Evolutionary conservation across 2,329 filamentous ascomycete species (phyloP), one percentile per base, ranked within the genome.

Genomic region (Talaromyces sp.): DNA sequence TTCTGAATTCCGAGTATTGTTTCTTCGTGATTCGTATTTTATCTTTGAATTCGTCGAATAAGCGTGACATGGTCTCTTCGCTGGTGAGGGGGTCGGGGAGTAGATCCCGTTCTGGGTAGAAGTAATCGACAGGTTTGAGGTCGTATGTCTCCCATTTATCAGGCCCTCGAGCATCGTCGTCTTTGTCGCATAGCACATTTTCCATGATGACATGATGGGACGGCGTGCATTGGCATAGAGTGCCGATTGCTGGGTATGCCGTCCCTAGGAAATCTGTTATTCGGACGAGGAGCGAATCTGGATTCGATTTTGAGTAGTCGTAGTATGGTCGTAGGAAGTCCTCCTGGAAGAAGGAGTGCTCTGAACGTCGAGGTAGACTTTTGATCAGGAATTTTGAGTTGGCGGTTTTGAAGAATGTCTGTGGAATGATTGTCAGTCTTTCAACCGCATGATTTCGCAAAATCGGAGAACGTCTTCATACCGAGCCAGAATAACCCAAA

Each of bases 121-220:
- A 92, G 77, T 92, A 92, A 65, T 87, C 85, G 25, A 84, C 86
- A 0, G 90, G 90, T 72, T 93, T 93, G 58, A 92, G 83, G 67
- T 92, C 90, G 76, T 88, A 92, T 1, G 85, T 87, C 72, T 92
- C 87, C 89, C 89, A 92, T 19, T 81, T 77, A 54, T 80, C 74
- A 64, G 78, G 72, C 54, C 76, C 73, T 10, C 72, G 72, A 63
- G 80, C 79, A 13, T 79, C 76, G 15, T 81, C 79, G 17, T 66
- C 31, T 68, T 86, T 83, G 1, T 89, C 89, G 67, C 85, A 86
- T 27, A 91, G 79, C 2, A 91, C 81, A 72, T 92, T 92, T 74
- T 92, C 90, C 90, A 92, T 92, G 71, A 92, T 82, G 67, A 92
- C 89, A 72, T 92, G 89, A 69, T 91, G 89, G 0, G 86, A 86